phyloP scores from a whole-genome alignment of 208 protist species.

The Naegleria lovaniensis region DNA sequence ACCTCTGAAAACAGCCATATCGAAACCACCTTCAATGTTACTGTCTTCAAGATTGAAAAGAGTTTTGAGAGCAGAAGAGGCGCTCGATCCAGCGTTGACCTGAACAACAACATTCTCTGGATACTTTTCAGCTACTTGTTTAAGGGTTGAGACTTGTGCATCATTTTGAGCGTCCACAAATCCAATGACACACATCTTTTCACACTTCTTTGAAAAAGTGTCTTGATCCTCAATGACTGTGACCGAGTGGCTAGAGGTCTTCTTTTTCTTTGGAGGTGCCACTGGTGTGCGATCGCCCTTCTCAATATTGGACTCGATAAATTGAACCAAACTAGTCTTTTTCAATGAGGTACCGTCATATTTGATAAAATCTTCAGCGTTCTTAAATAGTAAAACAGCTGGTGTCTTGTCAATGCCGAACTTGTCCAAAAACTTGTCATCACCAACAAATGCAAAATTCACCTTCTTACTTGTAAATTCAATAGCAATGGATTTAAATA shows the following conservation, averaged over 20 bases:
- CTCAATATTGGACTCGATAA: background rate
- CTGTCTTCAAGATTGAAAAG: background rate
- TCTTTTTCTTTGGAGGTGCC: background rate
- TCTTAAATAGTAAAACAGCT: background rate
- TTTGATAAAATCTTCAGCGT: background rate
- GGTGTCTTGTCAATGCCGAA: background rate
- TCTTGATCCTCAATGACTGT: background rate
- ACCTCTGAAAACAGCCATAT: background rate
- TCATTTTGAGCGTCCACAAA: background rate
- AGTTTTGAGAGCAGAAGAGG: background rate
- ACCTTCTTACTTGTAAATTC: background rate
- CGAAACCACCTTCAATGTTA: background rate
- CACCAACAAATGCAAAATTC: background rate
- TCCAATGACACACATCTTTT: constrained; percentile 10
- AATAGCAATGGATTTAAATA: constrained; percentile 19
- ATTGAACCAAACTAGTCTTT: background rate
- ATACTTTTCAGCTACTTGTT: background rate
- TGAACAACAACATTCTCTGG: background rate
- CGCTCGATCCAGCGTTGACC: background rate
- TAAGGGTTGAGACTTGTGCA: background rate
- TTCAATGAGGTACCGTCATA: background rate
- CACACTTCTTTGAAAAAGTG: background rate
- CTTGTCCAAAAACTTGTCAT: background rate
- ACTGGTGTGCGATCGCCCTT: background rate
- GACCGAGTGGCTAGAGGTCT: background rate